Conservation (phyloP, 208 protist genomes). For the Endotrypanum monterogeii region DNA sequence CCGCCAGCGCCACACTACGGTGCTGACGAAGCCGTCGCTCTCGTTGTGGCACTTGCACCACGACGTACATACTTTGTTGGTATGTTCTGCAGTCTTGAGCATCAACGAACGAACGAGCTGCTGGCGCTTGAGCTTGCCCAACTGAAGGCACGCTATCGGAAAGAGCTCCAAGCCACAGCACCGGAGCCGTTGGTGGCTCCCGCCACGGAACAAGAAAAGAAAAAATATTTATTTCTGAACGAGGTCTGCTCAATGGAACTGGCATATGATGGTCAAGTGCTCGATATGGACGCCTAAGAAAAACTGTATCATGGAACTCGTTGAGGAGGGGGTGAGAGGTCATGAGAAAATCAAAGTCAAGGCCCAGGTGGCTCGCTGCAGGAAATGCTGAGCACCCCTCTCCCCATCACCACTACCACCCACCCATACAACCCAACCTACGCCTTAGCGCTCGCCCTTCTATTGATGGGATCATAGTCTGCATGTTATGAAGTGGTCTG, state of each 20-base stretch:
- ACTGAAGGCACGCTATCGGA: constrained; percentile 28
- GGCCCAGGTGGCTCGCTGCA: background rate
- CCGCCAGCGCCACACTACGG: constrained; percentile 69
- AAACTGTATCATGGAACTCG: background rate
- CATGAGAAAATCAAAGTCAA: background rate
- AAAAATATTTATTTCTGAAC: constrained; percentile 13
- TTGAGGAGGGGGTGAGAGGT: background rate
- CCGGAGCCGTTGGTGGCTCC: background rate
- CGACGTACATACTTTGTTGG: constrained; percentile 63
- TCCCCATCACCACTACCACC: no score
- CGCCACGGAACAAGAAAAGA: background rate
- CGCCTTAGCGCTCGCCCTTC: no score
- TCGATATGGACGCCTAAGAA: constrained; percentile 42
- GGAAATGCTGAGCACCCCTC: background rate
- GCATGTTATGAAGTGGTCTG: no score
- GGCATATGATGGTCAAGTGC: constrained; percentile 66
- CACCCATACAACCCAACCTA: no score
- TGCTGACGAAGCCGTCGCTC: constrained; percentile 67
- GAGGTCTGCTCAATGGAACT: constrained; percentile 61
- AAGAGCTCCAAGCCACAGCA: background rate
- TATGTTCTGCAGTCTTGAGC: constrained; percentile 87
- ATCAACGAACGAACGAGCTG: constrained; percentile 48
- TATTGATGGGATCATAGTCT: no score
- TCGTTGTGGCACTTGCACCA: constrained; percentile 52
- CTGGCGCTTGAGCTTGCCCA: constrained; percentile 40